These are phyloP conservation scores for Cenchrus purpureus DNA, from an alignment of 176 grass and related monocot species.

Conservation along the genomic window DNA sequence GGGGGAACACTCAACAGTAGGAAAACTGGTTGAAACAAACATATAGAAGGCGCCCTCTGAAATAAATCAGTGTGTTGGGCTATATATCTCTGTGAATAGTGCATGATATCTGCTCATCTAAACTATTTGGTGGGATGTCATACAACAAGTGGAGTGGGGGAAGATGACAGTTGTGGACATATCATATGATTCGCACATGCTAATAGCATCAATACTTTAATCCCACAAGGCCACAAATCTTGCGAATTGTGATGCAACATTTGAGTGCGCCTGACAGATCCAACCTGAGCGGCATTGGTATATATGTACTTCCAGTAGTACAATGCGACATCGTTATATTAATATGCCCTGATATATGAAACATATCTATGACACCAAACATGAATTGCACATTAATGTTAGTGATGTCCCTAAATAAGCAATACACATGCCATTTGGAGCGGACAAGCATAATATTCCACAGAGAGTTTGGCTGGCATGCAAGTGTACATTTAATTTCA, in stretches of 20 bases:
- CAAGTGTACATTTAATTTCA: neutral
- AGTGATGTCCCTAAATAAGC: neutral
- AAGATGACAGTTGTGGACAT: conserved; percentile 8
- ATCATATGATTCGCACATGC: neutral
- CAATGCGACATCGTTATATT: neutral
- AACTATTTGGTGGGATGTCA: neutral
- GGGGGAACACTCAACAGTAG: neutral
- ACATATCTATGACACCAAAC: neutral
- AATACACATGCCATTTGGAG: neutral
- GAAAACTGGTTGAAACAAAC: neutral
- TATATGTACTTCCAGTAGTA: neutral
- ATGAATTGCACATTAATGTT: neutral
- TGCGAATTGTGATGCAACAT: neutral
- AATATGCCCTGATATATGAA: neutral
- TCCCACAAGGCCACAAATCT: neutral
- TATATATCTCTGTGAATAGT: neutral
- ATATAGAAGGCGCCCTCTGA: neutral
- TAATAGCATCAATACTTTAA: neutral
- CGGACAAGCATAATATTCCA: neutral
- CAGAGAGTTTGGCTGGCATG: neutral
- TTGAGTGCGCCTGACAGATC: neutral
- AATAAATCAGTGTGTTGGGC: neutral
- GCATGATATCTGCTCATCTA: neutral
- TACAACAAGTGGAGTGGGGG: conserved; percentile 12
- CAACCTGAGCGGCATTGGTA: neutral